Evolutionary conservation across 2,329 filamentous ascomycete genomes (phyloP).

Genomic region (Annulohypoxylon truncatum): DNA sequence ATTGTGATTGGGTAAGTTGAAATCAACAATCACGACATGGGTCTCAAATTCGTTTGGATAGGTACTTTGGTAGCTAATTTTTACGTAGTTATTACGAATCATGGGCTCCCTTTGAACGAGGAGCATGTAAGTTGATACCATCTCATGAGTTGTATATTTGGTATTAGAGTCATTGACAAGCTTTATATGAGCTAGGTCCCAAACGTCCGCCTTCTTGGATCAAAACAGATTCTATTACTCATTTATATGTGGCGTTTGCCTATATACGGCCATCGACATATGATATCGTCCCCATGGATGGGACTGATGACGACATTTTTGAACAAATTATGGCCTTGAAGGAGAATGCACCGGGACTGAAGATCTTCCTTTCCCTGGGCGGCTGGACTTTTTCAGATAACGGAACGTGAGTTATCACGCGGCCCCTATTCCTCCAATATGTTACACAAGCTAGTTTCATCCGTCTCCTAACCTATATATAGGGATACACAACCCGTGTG

Average conservation of each 20-base stretch:
- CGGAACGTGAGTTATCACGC: neutral
- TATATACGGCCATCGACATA: conserved; percentile 53
- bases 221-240: conserved; percentile 22
- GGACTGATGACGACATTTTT: conserved; percentile 36
- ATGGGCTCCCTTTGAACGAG: neutral
- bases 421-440: neutral
- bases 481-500: neutral
- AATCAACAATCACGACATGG: neutral
- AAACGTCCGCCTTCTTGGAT: neutral
- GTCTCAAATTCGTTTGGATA: neutral
- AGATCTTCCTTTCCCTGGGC: neutral
- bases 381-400: neutral
- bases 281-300: conserved; percentile 42
- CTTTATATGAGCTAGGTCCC: neutral
- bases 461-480: neutral
- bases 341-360: conserved; percentile 1
- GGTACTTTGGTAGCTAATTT: neutral
- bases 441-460: neutral
- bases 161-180: neutral
- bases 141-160: neutral
- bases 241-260: conserved; percentile 55
- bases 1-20: neutral
- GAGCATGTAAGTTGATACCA: neutral
- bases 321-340: conserved; percentile 50
- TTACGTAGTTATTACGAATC: neutral